A percentile compares a stretch with the other conserved stretches of the same genome.
Evolutionary conservation across 805 yeast genomes (phyloP).

Genomic region (Phaffomyces antillensis): DNA sequence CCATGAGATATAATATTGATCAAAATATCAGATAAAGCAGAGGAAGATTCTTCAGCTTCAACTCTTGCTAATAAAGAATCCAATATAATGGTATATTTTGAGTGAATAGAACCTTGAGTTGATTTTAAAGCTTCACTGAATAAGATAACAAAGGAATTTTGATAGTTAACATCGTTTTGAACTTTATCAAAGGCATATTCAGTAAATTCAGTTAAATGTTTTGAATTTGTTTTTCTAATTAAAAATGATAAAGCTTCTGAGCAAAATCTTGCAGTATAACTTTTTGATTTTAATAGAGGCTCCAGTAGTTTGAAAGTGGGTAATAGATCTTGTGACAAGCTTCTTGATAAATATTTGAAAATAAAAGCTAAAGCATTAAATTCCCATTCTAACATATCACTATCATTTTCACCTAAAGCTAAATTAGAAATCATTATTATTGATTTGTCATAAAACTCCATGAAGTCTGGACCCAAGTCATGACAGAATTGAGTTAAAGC

Average conservation of each 20-base stretch:
- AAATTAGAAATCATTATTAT: constrained; percentile 44
- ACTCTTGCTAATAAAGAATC: constrained; percentile 32
- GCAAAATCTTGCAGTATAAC: constrained; percentile 69
- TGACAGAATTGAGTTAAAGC: constrained; percentile 78
- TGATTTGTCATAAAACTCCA: constrained; percentile 55
- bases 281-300: constrained; percentile 59
- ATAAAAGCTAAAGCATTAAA: constrained; percentile 82
- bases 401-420: constrained; percentile 41
- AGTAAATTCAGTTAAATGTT: constrained; percentile 41
- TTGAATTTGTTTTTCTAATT: constrained; percentile 55
- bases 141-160: constrained; percentile 50
- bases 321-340: constrained; percentile 50
- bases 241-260: constrained; percentile 88
- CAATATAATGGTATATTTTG: constrained; percentile 53
- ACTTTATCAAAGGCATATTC: constrained; percentile 33
- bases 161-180: constrained; percentile 40
- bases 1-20: constrained; percentile 49
- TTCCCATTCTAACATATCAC: constrained; percentile 70
- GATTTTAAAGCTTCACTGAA: constrained; percentile 71
- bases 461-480: constrained; percentile 87
- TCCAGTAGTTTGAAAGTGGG: constrained; percentile 63
- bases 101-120: constrained; percentile 66
- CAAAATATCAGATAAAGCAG: constrained; percentile 53
- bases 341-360: constrained; percentile 76
- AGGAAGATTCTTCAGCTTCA: constrained; percentile 21